These are phyloP conservation scores for Papilionanthe hybrid DNA, from an alignment of 116 monocot genomes.

Conservation along the genomic window DNA sequence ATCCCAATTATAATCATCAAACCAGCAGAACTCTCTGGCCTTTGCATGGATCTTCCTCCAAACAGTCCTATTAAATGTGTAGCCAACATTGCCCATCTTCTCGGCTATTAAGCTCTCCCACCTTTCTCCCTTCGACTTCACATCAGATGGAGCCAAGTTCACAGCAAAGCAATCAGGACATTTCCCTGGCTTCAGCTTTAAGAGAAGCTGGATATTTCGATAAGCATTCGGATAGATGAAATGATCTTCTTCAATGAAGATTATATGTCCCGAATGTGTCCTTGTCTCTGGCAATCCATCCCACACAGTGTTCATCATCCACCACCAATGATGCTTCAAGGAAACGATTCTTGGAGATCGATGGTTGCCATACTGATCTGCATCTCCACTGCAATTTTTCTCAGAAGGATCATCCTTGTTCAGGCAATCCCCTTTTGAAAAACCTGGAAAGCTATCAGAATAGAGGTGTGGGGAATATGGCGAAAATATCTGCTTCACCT, in stretches of 20 bases:
- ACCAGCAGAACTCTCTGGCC: slow-evolving; percentile 76
- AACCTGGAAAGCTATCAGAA: slow-evolving; percentile 66
- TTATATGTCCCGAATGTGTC: slow-evolving; percentile 54
- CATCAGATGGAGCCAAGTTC: slow-evolving; percentile 91
- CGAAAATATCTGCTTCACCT: slow-evolving; percentile 92
- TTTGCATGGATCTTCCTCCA: slow-evolving; percentile 88
- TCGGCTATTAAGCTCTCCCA: slow-evolving; percentile 69
- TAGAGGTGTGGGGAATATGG: slow-evolving; percentile 90
- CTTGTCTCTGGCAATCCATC: slow-evolving; percentile 79
- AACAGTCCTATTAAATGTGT: slow-evolving; percentile 84
- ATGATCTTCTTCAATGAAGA: slow-evolving; percentile 98
- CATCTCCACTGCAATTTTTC: slow-evolving; percentile 57
- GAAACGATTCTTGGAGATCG: slow-evolving; percentile 87
- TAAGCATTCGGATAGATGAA: slow-evolving; percentile 92
- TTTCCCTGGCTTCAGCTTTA: slow-evolving; percentile 51
- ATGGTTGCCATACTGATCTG: slow-evolving; percentile 92
- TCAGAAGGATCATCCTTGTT: slow-evolving; percentile 40
- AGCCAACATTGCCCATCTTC: slow-evolving; percentile 95
- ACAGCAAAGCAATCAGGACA: slow-evolving; percentile 81
- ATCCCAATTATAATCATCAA: slow-evolving; percentile 99
- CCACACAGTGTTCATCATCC: slow-evolving; percentile 99
- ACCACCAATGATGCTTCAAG: slow-evolving; percentile 99
- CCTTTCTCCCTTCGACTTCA: slow-evolving; percentile 76
- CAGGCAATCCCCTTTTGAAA: slow-evolving; percentile 63
- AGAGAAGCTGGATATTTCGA: slow-evolving; percentile 64